Evolutionary conservation across 2,329 filamentous ascomycete genomes (phyloP).

Genomic region (Westerdykella ornata): DNA sequence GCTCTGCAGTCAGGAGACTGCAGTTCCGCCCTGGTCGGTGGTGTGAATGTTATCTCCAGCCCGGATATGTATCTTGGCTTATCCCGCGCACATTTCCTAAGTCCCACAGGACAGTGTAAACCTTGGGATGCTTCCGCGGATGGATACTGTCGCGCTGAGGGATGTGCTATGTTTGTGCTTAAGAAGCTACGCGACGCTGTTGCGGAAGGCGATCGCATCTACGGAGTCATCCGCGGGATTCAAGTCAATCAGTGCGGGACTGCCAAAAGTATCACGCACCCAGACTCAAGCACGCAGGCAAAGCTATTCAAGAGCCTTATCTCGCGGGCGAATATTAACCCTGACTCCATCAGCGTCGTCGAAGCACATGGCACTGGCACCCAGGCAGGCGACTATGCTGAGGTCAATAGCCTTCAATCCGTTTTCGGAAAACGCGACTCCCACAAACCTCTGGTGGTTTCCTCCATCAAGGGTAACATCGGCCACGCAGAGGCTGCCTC

Average conservation of each 20-base stretch:
- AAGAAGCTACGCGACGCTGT: slow-evolving; percentile 24
- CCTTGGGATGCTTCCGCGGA: slow-evolving; percentile 33
- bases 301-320: slow-evolving; percentile 3
- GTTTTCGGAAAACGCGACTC: slow-evolving; percentile 7
- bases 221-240: slow-evolving; percentile 17
- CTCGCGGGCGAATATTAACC: background rate
- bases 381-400: slow-evolving; percentile 8
- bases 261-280: slow-evolving; percentile 3
- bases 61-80: slow-evolving; percentile 8
- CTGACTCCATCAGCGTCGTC: slow-evolving; percentile 1
- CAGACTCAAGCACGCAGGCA: slow-evolving; percentile 3
- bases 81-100: slow-evolving; percentile 34
- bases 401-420: slow-evolving; percentile 8
- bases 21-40: slow-evolving; percentile 26
- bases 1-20: slow-evolving; percentile 17
- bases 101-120: slow-evolving; percentile 43
- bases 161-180: slow-evolving; percentile 21
- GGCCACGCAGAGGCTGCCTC: slow-evolving; percentile 14
- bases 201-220: slow-evolving; percentile 18
- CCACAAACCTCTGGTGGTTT: slow-evolving; percentile 9
- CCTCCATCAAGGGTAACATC: slow-evolving; percentile 23
- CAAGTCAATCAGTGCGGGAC: slow-evolving; percentile 5
- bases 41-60: slow-evolving; percentile 24
- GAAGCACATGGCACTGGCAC: slow-evolving; percentile 11
- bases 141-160: slow-evolving; percentile 45